A percentile compares a stretch with the other conserved stretches of the same genome.
Evolutionary conservation across 129 eudicot species (phyloP).

Genomic region (Erigeron canadensis): DNA sequence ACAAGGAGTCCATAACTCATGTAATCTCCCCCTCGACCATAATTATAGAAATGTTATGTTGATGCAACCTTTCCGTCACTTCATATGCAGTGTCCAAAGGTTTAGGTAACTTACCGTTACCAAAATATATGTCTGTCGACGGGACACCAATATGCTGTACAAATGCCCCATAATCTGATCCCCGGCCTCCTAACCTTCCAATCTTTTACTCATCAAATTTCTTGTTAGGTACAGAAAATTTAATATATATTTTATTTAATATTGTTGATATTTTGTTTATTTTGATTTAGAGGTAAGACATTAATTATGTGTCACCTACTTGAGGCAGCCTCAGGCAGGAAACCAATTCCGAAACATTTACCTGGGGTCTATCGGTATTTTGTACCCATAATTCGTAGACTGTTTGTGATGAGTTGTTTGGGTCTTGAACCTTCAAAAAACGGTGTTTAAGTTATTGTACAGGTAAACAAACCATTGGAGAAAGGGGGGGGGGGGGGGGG

Average conservation of each 20-base stretch:
- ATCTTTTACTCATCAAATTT: constrained; percentile 38
- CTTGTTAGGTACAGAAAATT: constrained; percentile 18
- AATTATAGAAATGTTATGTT: not conserved
- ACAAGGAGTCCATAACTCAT: not conserved
- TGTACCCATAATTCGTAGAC: constrained; percentile 69
- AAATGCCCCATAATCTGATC: constrained; percentile 84
- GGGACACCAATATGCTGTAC: constrained; percentile 92
- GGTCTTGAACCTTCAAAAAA: constrained; percentile 68
- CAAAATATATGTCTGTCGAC: constrained; percentile 62
- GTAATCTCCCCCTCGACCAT: constrained; percentile 4
- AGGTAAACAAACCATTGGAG: not conserved
- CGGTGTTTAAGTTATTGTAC: not conserved
- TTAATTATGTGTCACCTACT: not conserved
- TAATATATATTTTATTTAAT: not conserved
- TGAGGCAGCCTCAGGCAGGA: not conserved
- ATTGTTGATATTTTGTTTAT: not conserved
- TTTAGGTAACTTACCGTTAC: constrained; percentile 44
- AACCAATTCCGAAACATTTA: constrained; percentile 27
- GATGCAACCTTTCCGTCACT: not conserved
- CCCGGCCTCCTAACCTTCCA: constrained; percentile 79
- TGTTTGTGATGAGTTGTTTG: constrained; percentile 82
- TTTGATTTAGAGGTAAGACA: not conserved
- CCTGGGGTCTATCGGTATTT: constrained; percentile 42
- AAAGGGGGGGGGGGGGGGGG: not conserved
- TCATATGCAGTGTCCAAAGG: not conserved